These are phyloP conservation scores for Aegilops speltoides DNA, from an alignment of 176 grass and related monocot genomes.

Conservation along the genomic window DNA sequence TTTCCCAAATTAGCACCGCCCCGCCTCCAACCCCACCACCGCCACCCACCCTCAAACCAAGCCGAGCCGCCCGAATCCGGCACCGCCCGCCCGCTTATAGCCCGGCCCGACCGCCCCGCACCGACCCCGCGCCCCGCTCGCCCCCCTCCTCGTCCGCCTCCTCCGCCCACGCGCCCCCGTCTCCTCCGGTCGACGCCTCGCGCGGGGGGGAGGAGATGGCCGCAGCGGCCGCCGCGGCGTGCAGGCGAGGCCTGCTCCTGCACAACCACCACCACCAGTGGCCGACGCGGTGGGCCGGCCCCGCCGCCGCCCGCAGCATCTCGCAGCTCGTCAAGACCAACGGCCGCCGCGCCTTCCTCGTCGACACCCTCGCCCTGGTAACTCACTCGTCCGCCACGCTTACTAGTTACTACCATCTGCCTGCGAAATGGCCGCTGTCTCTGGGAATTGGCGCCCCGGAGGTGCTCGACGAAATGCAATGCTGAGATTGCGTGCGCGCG, in stretches of 20 bases:
- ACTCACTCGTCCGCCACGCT: neutral
- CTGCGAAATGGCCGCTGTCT: neutral
- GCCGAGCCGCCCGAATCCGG: constrained; percentile 30
- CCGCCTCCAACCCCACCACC: constrained; percentile 19
- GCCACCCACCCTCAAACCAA: constrained; percentile 28
- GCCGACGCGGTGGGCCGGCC: constrained; percentile 5
- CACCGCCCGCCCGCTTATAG: constrained; percentile 19
- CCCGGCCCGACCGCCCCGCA: neutral
- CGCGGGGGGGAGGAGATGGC: constrained; percentile 38
- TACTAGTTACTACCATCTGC: neutral
- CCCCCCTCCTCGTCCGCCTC: neutral
- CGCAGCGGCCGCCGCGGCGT: constrained; percentile 37
- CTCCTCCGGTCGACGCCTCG: constrained; percentile 27
- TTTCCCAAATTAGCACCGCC: constrained; percentile 51
- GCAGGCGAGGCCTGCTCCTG: constrained; percentile 38
- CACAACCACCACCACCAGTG: constrained; percentile 19
- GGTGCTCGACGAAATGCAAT: constrained; percentile 34
- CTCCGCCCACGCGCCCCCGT: constrained; percentile 1
- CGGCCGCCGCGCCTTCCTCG: constrained; percentile 75
- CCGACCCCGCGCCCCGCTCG: neutral
- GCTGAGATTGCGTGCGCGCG: neutral
- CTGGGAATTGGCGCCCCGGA: neutral
- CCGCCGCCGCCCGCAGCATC: constrained; percentile 36
- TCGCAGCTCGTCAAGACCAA: constrained; percentile 95
- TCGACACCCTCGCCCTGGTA: constrained; percentile 93